Evolutionary conservation across 495 filamentous ascomycete genomes (phyloP), one percentile per base, ranked within the genome.

Genomic region (Acidomyces sp.): DNA sequence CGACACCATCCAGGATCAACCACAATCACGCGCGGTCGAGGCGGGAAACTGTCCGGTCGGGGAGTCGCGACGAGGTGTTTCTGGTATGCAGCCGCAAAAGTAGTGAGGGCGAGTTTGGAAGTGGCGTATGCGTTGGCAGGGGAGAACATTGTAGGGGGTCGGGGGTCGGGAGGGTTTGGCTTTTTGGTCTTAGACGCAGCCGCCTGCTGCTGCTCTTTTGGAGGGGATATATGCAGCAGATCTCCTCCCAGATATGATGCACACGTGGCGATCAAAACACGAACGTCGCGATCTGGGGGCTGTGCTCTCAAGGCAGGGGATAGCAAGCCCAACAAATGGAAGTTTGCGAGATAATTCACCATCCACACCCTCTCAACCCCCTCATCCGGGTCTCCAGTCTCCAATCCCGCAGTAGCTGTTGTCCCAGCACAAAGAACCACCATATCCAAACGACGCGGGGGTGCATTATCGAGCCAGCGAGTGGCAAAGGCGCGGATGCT

Each of bases 401-500:
- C 58, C 15, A 65, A 60, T 6, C 71, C 72, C 2, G 66, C 71
- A 1, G 85, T 74, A 0, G 81, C 88, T 28, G 81, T 59, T 0
- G 78, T 78, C 25, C 77, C 77, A 3, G 75, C 90, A 59, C 85
- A 92, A 13, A 95, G 69, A 31, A 99, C 75, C 17, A 99, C 63
- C 76, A 88, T 85, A 59, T 99, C 90, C 3, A 99, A 66, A n/a
- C 90, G 74, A 26, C 90, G 74, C 16, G 86, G 81, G 0, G 92
- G 87, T 20, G 77, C 72, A 57, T 96, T 99, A 60, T 99, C 87
- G 50, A 96, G 81, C 85, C 92, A 99, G 63, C 86, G 86, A 2
- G 90, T 99, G n/a, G 90, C 90, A 55, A 99, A 99, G 43, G 77
- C 67, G 18, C 90, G 82, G 41, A 99, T 77, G 45, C 80, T 87